phyloP scores from a whole-genome alignment of 441 rosid genomes.

The Jatropha multifida region DNA sequence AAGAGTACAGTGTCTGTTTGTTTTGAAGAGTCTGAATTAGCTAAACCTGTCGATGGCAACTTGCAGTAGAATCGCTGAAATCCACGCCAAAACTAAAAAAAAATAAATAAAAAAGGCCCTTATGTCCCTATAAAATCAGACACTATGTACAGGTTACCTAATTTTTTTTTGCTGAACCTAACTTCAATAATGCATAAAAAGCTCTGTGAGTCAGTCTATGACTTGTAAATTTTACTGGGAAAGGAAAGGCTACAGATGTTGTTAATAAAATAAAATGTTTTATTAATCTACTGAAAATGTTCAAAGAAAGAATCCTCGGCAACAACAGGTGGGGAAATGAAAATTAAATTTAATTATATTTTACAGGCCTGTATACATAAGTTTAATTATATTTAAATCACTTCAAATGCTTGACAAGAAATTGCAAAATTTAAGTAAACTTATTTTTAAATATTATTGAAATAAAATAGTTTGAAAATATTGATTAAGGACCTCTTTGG shows the following conservation, averaged over 20 bases:
- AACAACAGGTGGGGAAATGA: too few species aligned
- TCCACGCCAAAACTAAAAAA: background rate
- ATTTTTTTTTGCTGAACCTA: background rate
- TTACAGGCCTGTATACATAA: too few species aligned
- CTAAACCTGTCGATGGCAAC: background rate
- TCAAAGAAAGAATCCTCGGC: too few species aligned
- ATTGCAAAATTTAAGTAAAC: too few species aligned
- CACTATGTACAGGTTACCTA: background rate
- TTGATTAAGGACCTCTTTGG: too few species aligned
- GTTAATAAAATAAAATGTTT: too few species aligned
- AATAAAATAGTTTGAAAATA: too few species aligned
- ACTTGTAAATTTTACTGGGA: background rate
- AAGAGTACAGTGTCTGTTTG: background rate
- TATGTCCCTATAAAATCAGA: background rate
- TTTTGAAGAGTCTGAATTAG: background rate
- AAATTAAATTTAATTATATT: too few species aligned
- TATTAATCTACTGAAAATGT: too few species aligned
- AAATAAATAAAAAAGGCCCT: background rate
- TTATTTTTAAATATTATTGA: too few species aligned
- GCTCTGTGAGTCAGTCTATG: background rate
- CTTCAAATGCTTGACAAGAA: too few species aligned
- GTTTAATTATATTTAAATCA: too few species aligned
- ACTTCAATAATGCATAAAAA: slow-evolving; percentile 1
- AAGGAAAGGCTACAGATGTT: background rate
- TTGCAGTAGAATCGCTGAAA: slow-evolving; percentile 16